Evolutionary conservation across 202 grass and related monocot genomes (phyloP).

Genomic region (Panicum hallii): DNA sequence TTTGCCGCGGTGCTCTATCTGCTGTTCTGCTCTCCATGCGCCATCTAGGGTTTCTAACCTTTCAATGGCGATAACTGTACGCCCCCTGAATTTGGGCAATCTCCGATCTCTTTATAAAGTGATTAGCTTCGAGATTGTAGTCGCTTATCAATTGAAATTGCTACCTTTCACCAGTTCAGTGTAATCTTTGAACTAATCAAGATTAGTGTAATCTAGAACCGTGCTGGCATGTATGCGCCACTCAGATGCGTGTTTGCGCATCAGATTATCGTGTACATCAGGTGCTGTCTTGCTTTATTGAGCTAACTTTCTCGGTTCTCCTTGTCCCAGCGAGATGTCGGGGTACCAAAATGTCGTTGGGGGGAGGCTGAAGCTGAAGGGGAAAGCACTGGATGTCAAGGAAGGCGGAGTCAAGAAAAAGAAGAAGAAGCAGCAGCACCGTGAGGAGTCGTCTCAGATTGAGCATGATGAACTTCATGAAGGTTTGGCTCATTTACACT

Average conservation of each 20-base stretch:
- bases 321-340: constrained; percentile 66
- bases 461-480: constrained; percentile 51
- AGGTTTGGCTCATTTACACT: constrained; percentile 50
- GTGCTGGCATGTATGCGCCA: background rate
- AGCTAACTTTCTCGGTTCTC: background rate
- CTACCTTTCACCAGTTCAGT: background rate
- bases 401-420: constrained; percentile 82
- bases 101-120: background rate
- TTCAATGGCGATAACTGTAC: background rate
- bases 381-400: constrained; percentile 91
- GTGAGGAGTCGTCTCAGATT: constrained; percentile 51
- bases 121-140: background rate
- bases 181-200: background rate
- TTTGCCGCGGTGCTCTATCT: background rate
- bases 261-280: background rate
- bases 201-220: background rate
- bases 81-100: background rate
- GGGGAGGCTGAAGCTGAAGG: constrained; percentile 90
- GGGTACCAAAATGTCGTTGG: constrained; percentile 83
- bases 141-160: no score
- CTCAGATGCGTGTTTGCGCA: background rate
- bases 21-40: background rate
- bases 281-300: background rate
- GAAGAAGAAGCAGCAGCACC: constrained; percentile 64
- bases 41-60: constrained; percentile 11